A percentile compares a stretch with the other conserved stretches of the same genome.
Conservation (phyloP, 1,284 basidiomycete species). For the Fomes fomentarius region DNA sequence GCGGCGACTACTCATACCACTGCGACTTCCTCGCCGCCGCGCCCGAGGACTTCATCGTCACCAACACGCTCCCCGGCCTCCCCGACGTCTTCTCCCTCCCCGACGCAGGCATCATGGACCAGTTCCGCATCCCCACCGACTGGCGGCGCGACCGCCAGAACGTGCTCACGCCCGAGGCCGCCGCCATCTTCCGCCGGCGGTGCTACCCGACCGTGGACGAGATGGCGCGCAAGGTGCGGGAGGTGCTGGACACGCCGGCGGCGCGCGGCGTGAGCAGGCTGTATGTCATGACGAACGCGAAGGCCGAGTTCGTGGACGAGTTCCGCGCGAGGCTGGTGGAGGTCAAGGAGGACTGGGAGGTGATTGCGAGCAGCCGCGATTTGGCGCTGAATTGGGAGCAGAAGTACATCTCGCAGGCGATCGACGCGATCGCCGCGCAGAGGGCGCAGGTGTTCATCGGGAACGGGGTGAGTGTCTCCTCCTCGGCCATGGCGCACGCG, state of each 20-base stretch:
- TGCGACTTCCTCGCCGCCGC: conserved; percentile 50
- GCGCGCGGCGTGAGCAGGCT: no score
- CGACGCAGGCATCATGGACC: no score
- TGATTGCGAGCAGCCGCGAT: conserved; percentile 39
- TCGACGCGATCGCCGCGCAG: conserved; percentile 50
- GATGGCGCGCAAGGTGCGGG: conserved; percentile 49
- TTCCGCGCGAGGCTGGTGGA: conserved; percentile 45
- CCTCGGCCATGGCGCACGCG: no score
- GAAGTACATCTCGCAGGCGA: conserved; percentile 39
- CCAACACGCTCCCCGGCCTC: conserved; percentile 44
- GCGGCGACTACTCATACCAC: conserved; percentile 61
- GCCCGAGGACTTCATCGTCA: conserved; percentile 43
- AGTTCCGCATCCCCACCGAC: no score
- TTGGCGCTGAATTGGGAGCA: conserved; percentile 40
- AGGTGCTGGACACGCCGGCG: no score
- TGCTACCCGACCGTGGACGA: conserved; percentile 53
- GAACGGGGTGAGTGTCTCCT: conserved; percentile 39
- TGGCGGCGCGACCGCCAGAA: no score
- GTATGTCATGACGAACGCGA: conserved; percentile 62
- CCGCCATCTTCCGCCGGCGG: conserved; percentile 42
- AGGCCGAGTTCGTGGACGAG: conserved; percentile 39
- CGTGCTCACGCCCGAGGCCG: no score
- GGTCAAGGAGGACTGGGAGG: conserved; percentile 26
- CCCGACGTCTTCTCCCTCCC: conserved; percentile 42
- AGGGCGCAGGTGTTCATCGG: conserved; percentile 48